phyloP scores from a whole-genome alignment of 1,284 basidiomycete genomes.

The Ganoderma sp. region DNA sequence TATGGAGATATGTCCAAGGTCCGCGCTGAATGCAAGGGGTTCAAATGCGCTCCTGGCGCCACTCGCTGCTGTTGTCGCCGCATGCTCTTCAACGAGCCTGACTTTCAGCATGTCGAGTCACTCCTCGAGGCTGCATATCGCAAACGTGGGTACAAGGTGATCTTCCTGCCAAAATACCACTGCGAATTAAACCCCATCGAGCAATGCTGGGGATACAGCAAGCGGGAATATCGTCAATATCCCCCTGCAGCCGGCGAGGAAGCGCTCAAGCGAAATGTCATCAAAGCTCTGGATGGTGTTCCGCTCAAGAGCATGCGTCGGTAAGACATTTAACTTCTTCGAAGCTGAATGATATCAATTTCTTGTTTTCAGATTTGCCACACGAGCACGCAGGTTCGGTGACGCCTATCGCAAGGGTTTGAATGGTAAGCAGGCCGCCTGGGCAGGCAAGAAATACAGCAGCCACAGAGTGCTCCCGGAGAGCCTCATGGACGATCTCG shows the following conservation, averaged over 20 bases:
- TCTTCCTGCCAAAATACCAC: conserved; percentile 33
- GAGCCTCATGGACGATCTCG: too few relatives aligned
- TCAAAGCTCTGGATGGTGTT: neutral
- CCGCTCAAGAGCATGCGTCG: neutral
- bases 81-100: conserved; percentile 36
- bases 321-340: too few relatives aligned
- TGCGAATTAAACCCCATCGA: conserved; percentile 32
- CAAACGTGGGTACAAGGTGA: neutral
- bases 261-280: neutral
- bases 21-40: conserved; percentile 27
- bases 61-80: conserved; percentile 35
- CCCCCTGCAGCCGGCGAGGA: neutral
- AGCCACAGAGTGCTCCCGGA: neutral
- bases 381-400: neutral
- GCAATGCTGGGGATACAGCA: conserved; percentile 33
- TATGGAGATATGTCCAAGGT: conserved; percentile 5
- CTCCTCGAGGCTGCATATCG: conserved; percentile 15
- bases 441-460: neutral
- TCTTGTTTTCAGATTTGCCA: neutral
- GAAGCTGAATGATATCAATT: too few relatives aligned
- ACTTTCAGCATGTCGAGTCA: conserved; percentile 31
- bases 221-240: conserved; percentile 19
- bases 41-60: conserved; percentile 30
- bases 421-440: neutral
- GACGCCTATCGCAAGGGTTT: neutral